Evolutionary conservation across 2,329 filamentous ascomycete species (phyloP).

Genomic region (Diplodia mutila): DNA sequence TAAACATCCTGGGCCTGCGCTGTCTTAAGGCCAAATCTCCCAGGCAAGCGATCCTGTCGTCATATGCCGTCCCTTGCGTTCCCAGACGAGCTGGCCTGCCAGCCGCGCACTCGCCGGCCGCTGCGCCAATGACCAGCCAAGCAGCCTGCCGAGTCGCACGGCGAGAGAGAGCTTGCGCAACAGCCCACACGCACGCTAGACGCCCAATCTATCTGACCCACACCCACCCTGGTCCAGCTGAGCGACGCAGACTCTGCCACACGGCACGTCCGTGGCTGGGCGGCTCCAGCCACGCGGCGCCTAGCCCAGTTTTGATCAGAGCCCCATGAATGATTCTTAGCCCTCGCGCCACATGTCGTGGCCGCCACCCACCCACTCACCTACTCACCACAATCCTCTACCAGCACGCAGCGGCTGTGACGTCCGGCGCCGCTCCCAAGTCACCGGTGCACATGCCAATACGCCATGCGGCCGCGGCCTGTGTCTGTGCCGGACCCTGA

Average conservation of each 20-base stretch:
- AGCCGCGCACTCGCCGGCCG: conserved; percentile 1
- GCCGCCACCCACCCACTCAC: too few relatives aligned
- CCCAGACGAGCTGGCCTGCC: neutral
- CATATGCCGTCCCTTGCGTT: conserved; percentile 16
- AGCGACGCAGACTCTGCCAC: conserved; percentile 11
- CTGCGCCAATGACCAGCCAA: neutral
- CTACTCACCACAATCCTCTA: neutral
- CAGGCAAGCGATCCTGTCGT: conserved; percentile 5
- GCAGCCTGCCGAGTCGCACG: neutral
- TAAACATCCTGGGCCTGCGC: conserved; percentile 5
- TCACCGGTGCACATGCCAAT: neutral
- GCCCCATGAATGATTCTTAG: too few relatives aligned
- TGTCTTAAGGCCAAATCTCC: conserved; percentile 14
- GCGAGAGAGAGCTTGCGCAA: conserved; percentile 1
- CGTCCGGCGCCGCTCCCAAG: neutral
- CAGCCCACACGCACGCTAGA: neutral
- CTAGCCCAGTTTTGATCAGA: conserved; percentile 2
- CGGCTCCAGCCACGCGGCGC: neutral
- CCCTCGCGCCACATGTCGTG: neutral
- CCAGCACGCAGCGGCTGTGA: neutral
- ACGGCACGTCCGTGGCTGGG: neutral
- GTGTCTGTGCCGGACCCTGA: neutral
- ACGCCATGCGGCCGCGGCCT: neutral
- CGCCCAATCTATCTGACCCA: conserved; percentile 14
- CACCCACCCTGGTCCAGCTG: conserved; percentile 11